Conservation (phyloP, 2,329 filamentous ascomycete genomes). For the Epichloe hybrida region DNA sequence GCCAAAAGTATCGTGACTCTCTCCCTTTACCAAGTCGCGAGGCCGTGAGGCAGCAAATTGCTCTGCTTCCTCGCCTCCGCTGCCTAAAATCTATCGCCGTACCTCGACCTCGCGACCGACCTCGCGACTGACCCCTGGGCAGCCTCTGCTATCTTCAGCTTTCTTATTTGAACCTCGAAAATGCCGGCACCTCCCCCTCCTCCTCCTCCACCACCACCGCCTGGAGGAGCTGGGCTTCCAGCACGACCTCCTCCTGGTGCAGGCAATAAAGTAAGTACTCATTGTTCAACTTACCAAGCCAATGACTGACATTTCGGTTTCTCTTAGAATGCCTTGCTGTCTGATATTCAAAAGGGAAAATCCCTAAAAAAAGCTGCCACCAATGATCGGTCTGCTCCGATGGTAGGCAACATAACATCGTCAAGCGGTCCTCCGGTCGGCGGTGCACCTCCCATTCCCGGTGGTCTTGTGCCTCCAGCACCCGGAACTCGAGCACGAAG, state of each 20-base stretch:
- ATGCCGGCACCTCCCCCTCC: conserved; percentile 51
- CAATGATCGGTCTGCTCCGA: conserved; percentile 82
- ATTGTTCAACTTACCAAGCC: neutral
- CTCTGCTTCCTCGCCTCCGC: neutral
- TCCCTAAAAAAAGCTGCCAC: conserved; percentile 73
- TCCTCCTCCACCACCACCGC: conserved; percentile 51
- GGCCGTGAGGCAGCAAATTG: neutral
- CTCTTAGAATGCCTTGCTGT: conserved; percentile 64
- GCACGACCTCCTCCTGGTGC: conserved; percentile 40
- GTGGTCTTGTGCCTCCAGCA: conserved; percentile 57
- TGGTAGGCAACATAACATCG: conserved; percentile 29
- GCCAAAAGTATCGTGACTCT: neutral
- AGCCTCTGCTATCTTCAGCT: neutral
- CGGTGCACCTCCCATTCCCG: conserved; percentile 65
- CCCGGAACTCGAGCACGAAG: conserved; percentile 62
- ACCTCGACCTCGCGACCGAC: neutral
- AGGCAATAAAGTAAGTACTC: conserved; percentile 47
- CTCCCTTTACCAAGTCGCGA: neutral
- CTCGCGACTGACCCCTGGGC: neutral
- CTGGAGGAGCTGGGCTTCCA: conserved; percentile 33
- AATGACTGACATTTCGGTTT: conserved; percentile 5
- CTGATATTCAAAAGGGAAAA: conserved; percentile 74
- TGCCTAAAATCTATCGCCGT: conserved; percentile 3
- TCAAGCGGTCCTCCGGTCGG: conserved; percentile 47
- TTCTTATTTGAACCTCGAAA: neutral